These are phyloP conservation scores for Scutellaria barbata DNA, from an alignment of 257 asterid genomes.

Conservation along the genomic window DNA sequence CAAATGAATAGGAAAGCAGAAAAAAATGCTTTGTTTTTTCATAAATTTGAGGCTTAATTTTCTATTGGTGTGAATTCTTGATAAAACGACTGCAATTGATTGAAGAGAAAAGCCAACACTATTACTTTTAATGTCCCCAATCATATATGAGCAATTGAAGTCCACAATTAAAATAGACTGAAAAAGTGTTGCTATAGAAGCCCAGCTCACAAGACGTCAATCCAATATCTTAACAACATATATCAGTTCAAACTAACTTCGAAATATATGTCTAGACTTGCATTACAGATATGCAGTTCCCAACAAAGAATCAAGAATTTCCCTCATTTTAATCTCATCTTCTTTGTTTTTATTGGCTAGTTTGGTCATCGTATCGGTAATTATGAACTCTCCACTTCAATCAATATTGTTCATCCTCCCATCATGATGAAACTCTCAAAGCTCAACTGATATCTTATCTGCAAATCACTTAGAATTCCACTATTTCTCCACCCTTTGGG, in stretches of 20 bases:
- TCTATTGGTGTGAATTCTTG: background rate
- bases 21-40: conserved; percentile 12
- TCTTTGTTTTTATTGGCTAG: background rate
- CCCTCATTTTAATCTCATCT: background rate
- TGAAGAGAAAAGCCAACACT: conserved; percentile 8
- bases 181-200: background rate
- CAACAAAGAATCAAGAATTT: conserved; percentile 10
- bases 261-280: background rate
- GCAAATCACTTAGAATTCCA: background rate
- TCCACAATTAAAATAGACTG: background rate
- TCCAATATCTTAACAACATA: conserved; percentile 5
- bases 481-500: conserved; percentile 6
- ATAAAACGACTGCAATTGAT: background rate
- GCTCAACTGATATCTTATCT: background rate
- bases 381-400: background rate
- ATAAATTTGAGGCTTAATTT: conserved; percentile 15
- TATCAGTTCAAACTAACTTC: background rate
- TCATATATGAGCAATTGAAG: background rate
- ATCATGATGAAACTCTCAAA: background rate
- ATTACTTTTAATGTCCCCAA: background rate
- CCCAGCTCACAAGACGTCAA: background rate
- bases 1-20: background rate
- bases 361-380: background rate
- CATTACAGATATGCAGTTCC: background rate
- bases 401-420: conserved; percentile 21